phyloP scores from a whole-genome alignment of 2,329 filamentous ascomycete species.

The Colletotrichum kahawae region DNA sequence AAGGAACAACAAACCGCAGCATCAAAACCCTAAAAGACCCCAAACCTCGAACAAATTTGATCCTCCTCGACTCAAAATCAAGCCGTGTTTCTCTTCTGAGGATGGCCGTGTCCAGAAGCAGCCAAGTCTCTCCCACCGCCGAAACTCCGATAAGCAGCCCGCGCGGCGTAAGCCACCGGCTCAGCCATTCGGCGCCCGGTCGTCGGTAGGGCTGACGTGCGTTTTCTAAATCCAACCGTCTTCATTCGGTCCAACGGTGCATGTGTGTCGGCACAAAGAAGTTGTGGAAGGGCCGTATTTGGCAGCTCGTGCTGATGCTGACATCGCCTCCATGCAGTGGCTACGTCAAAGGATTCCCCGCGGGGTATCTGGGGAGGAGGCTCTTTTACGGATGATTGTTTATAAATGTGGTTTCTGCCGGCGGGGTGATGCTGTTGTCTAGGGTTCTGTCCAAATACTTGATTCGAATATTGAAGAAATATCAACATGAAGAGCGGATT shows the following conservation, averaged over 20 bases:
- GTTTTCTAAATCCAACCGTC: not conserved
- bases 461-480: not conserved
- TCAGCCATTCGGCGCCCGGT: not conserved
- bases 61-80: not conserved
- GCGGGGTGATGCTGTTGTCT: too few species aligned
- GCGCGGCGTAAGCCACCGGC: not conserved
- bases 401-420: not conserved
- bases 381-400: not conserved
- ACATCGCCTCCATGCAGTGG: not conserved
- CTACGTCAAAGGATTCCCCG: not conserved
- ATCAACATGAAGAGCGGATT: not conserved
- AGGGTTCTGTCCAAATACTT: too few species aligned
- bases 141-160: not conserved
- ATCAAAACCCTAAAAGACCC: not conserved
- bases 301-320: not conserved
- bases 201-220: conserved; percentile 1
- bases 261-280: not conserved
- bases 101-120: not conserved
- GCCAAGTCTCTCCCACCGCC: not conserved
- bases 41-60: not conserved
- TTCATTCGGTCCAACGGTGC: not conserved
- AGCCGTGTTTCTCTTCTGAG: rapidly evolving
- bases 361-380: not conserved
- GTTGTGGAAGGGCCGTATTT: not conserved
- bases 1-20: not conserved